Conservation (phyloP, 2,329 filamentous ascomycete species). For the Neoscytalidium dimidiatum region DNA sequence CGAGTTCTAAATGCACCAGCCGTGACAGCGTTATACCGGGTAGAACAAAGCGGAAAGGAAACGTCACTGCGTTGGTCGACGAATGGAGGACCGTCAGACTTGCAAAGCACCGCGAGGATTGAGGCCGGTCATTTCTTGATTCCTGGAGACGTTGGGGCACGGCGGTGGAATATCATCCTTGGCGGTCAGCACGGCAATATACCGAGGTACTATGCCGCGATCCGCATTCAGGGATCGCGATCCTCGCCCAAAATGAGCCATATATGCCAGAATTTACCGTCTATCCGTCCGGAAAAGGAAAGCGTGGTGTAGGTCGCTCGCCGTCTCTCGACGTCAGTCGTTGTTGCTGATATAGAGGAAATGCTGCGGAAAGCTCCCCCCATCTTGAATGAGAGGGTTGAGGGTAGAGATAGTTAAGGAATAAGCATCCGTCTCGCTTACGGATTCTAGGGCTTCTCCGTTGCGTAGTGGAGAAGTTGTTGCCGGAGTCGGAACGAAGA, state of each 20-base stretch:
- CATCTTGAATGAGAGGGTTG: background rate
- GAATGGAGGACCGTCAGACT: too few relatives aligned
- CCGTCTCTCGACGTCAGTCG: background rate
- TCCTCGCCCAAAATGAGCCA: background rate
- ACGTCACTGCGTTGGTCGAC: too few relatives aligned
- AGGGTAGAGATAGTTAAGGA: background rate
- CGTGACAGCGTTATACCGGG: too few relatives aligned
- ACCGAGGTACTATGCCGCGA: background rate
- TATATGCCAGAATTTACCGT: background rate
- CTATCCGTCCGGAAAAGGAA: background rate
- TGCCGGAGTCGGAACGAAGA: background rate
- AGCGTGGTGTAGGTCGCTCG: background rate
- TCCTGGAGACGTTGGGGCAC: background rate
- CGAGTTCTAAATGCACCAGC: too few relatives aligned
- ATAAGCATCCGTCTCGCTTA: background rate
- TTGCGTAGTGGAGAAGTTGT: background rate
- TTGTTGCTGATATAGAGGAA: background rate
- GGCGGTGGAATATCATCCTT: background rate
- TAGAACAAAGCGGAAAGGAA: too few relatives aligned
- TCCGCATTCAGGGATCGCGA: background rate
- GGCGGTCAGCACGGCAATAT: background rate
- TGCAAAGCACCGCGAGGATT: too few relatives aligned
- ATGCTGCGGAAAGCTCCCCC: background rate
- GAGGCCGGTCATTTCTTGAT: background rate
- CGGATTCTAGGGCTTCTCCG: background rate